Conservation (phyloP, 306 rosid species). For the Luffa aegyptiaca region DNA sequence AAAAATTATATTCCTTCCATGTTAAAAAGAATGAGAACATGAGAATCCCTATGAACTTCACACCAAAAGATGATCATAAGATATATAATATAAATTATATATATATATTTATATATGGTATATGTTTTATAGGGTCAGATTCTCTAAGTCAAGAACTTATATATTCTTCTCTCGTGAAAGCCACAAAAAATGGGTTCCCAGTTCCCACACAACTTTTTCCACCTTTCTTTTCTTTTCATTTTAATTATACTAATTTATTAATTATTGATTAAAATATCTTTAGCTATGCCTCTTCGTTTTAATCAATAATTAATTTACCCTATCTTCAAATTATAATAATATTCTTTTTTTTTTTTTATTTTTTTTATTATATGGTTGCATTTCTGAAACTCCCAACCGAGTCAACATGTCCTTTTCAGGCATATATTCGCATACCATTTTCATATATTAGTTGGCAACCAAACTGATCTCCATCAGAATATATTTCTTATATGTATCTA, state of each 20-base stretch:
- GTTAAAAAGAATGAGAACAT: slow-evolving; percentile 45
- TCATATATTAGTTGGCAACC: slow-evolving; percentile 8
- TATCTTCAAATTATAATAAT: neutral
- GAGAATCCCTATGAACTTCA: slow-evolving; percentile 43
- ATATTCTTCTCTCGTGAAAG: slow-evolving; percentile 53
- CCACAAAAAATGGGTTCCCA: slow-evolving; percentile 96
- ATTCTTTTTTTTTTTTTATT: neutral
- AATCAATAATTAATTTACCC: neutral
- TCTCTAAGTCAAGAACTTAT: slow-evolving; percentile 72
- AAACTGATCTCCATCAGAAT: slow-evolving; percentile 7
- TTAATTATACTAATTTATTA: slow-evolving; percentile 6
- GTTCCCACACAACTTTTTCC: slow-evolving; percentile 47
- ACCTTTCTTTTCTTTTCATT: slow-evolving; percentile 13
- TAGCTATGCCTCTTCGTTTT: neutral
- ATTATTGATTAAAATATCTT: neutral
- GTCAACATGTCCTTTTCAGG: slow-evolving; percentile 8
- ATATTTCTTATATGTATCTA: neutral
- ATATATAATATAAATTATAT: neutral
- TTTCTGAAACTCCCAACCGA: neutral
- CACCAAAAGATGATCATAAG: slow-evolving; percentile 43
- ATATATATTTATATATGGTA: neutral
- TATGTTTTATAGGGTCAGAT: slow-evolving; percentile 32
- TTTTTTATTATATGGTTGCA: neutral
- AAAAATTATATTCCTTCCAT: slow-evolving; percentile 4
- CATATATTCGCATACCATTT: slow-evolving; percentile 20